Percentiles rank a stretch among this genome's conserved stretches.
Evolutionary conservation across 106 monocot genomes (phyloP).

Genomic region (Apostasia shenzhenica): DNA sequence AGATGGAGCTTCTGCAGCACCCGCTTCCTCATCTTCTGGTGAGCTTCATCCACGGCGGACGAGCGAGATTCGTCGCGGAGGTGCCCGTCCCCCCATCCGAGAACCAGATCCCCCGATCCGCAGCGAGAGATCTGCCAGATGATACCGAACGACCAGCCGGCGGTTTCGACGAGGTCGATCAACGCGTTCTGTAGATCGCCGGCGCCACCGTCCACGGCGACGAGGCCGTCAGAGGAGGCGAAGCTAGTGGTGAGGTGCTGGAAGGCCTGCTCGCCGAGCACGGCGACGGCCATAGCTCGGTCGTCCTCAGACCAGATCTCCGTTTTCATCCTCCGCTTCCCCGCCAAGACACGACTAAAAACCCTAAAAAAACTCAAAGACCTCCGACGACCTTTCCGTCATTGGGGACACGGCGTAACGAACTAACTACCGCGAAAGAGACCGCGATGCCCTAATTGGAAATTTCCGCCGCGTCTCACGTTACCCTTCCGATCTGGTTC

Average conservation of each 20-base stretch:
- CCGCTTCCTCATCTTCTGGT: constrained; percentile 48
- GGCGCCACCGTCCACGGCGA: constrained; percentile 21
- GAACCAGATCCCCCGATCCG: constrained; percentile 31
- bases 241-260: constrained; percentile 35
- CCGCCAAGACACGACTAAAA: too few species aligned
- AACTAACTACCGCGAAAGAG: too few species aligned
- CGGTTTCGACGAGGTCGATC: constrained; percentile 55
- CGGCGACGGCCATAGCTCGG: constrained; percentile 34
- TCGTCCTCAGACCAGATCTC: constrained; percentile 47
- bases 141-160: constrained; percentile 63
- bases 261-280: constrained; percentile 53
- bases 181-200: constrained; percentile 58
- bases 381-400: background rate
- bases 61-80: constrained; percentile 25
- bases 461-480: background rate
- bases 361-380: too few species aligned
- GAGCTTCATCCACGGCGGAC: constrained; percentile 1
- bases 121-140: constrained; percentile 82
- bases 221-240: constrained; percentile 29
- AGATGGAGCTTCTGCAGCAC: constrained; percentile 59
- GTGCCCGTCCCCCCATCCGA: constrained; percentile 85
- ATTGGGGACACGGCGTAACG: background rate
- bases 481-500: background rate
- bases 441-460: background rate
- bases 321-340: constrained; percentile 14